Conservation (phyloP, 306 rosid species). For the Rubus parviflorus region DNA sequence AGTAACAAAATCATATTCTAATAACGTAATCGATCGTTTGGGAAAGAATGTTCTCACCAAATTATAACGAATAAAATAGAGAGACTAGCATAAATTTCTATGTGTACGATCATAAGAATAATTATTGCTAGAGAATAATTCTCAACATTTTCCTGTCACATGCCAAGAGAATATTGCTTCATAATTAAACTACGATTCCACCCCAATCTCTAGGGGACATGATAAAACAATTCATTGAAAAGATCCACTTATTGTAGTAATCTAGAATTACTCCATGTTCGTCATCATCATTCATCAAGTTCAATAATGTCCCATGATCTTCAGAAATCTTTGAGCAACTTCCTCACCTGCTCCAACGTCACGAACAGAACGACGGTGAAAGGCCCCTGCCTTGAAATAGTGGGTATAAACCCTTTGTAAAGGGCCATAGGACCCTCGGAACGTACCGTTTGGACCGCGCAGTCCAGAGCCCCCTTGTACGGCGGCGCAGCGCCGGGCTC, state of each 20-base stretch:
- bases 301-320: slow-evolving; percentile 2
- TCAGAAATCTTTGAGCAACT: slow-evolving; percentile 69
- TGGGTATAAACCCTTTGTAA: slow-evolving; percentile 70
- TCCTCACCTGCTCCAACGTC: slow-evolving; percentile 74
- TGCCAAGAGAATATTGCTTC: neutral
- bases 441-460: slow-evolving; percentile 63
- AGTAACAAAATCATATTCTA: neutral
- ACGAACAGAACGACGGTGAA: slow-evolving; percentile 77
- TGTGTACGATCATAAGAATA: neutral
- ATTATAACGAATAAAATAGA: neutral
- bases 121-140: too few relatives aligned
- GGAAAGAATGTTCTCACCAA: neutral
- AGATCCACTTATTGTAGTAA: neutral
- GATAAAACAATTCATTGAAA: neutral
- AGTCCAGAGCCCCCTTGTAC: slow-evolving; percentile 67
- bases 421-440: slow-evolving; percentile 76
- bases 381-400: slow-evolving; percentile 82
- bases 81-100: neutral
- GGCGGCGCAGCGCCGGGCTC: slow-evolving; percentile 60
- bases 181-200: slow-evolving; percentile 1
- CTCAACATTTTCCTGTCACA: too few relatives aligned
- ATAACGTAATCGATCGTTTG: neutral
- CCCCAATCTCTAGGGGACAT: slow-evolving; percentile 1
- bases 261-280: slow-evolving; percentile 19
- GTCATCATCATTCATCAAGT: slow-evolving; percentile 17